Evolutionary conservation across 1,284 basidiomycete genomes (phyloP).

Genomic region (Sporisorium graminicola): DNA sequence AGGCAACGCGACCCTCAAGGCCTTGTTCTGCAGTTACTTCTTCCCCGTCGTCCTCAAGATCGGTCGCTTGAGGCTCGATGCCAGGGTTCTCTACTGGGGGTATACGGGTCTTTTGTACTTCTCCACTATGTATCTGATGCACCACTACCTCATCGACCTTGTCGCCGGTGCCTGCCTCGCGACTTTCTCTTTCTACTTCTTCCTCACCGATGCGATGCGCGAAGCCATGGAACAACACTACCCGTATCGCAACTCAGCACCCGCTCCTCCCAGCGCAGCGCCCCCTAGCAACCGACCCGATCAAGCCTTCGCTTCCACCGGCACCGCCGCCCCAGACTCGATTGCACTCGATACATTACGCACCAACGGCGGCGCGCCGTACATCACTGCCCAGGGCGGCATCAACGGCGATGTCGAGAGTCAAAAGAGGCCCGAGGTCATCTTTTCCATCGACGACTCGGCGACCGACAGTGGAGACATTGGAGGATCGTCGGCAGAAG

Average conservation of each 20-base stretch:
- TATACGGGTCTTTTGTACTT: conserved; percentile 93
- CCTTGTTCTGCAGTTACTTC: conserved; percentile 93
- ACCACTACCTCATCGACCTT: conserved; percentile 93
- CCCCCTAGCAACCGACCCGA: conserved; percentile 48
- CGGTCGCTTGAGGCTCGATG: conserved; percentile 61
- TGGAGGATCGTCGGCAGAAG: conserved; percentile 25
- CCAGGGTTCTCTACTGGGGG: conserved; percentile 78
- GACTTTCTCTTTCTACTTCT: conserved; percentile 83
- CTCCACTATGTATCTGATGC: conserved; percentile 83
- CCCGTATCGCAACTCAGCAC: conserved; percentile 46
- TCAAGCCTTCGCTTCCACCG: conserved; percentile 42
- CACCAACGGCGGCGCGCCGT: conserved; percentile 39
- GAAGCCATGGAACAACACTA: conserved; percentile 62
- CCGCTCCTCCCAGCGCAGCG: conserved; percentile 46
- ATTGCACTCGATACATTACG: conserved; percentile 31
- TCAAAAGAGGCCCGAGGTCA: conserved; percentile 46
- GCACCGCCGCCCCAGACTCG: not conserved
- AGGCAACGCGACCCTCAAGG: conserved; percentile 89
- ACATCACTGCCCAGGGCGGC: conserved; percentile 41
- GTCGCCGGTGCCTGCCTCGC: conserved; percentile 92
- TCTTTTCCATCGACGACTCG: conserved; percentile 41
- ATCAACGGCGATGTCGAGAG: conserved; percentile 34
- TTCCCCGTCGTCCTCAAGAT: conserved; percentile 76
- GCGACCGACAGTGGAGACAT: conserved; percentile 24
- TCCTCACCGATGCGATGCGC: conserved; percentile 63